Evolutionary conservation across 2,329 filamentous ascomycete genomes (phyloP).

Genomic region (Endothia cerciana): DNA sequence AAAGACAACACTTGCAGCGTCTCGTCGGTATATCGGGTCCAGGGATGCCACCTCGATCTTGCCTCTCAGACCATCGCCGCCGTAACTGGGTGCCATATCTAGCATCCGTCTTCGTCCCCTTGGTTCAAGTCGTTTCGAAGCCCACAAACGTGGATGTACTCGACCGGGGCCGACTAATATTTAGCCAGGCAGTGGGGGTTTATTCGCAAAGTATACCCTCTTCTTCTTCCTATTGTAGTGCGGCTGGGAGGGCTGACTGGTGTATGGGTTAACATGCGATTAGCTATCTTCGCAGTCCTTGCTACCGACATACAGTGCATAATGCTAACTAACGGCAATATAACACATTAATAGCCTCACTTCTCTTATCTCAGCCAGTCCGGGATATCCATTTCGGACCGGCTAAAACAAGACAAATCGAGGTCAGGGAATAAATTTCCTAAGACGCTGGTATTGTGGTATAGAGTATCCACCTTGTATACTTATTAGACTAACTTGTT

Average conservation of each 20-base stretch:
- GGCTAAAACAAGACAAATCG: not conserved
- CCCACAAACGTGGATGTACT: not conserved
- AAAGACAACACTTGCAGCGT: constrained; percentile 9
- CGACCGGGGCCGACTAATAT: not conserved
- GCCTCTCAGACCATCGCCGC: constrained; percentile 1
- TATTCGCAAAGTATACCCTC: too few species aligned
- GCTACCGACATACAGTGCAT: too few species aligned
- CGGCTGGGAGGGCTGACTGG: too few species aligned
- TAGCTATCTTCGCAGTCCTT: too few species aligned
- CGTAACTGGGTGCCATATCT: constrained; percentile 13
- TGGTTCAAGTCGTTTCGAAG: constrained; percentile 15
- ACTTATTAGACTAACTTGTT: not conserved
- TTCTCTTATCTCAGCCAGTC: not conserved
- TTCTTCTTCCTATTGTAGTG: too few species aligned
- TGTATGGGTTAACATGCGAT: too few species aligned
- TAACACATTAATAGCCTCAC: too few species aligned
- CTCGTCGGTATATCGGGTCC: not conserved
- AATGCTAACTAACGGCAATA: too few species aligned
- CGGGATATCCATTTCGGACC: not conserved
- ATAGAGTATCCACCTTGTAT: not conserved
- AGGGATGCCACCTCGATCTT: constrained; percentile 8
- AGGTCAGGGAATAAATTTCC: not conserved
- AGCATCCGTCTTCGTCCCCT: constrained; percentile 16
- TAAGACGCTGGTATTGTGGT: not conserved
- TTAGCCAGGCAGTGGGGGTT: too few species aligned